These are phyloP conservation scores for Colletotrichum sp. DNA, from an alignment of 2,329 filamentous ascomycete species.

Conservation along the genomic window DNA sequence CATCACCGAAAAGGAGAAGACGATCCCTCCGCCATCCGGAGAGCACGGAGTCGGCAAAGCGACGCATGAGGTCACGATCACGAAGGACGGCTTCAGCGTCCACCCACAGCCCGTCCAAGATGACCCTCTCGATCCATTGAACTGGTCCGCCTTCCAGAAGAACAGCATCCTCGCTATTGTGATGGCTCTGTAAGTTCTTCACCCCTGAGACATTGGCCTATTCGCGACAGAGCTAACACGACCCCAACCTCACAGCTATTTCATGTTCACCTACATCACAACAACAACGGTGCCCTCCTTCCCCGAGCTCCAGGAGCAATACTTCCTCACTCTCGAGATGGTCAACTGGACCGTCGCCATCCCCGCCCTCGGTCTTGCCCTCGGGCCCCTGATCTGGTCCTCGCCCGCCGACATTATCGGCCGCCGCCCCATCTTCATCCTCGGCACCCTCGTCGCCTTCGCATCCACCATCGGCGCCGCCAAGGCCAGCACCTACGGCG, in stretches of 20 bases:
- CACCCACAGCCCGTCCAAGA: constrained; percentile 36
- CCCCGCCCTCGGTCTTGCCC: constrained; percentile 51
- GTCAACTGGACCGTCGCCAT: constrained; percentile 62
- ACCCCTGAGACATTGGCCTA: not conserved
- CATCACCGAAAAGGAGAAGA: constrained; percentile 9
- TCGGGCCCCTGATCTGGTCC: constrained; percentile 57
- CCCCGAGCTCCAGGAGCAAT: constrained; percentile 50
- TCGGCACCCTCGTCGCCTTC: constrained; percentile 38
- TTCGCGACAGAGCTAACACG: not conserved
- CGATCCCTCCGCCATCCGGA: not conserved
- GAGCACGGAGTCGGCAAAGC: constrained; percentile 4
- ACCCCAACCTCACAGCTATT: constrained; percentile 43
- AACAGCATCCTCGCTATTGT: constrained; percentile 54
- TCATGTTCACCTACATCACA: constrained; percentile 63
- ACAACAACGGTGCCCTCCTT: constrained; percentile 62
- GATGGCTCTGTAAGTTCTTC: constrained; percentile 50
- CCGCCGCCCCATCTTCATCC: constrained; percentile 53
- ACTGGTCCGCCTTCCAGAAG: constrained; percentile 54
- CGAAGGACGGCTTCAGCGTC: constrained; percentile 35
- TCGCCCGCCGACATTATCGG: constrained; percentile 56
- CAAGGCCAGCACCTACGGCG: constrained; percentile 40
- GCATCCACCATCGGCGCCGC: constrained; percentile 37
- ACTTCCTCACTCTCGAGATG: constrained; percentile 47
- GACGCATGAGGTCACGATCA: constrained; percentile 21
- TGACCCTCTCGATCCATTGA: constrained; percentile 58